Base-by-base conservation (phyloP, 2,329 filamentous ascomycete species). In the Zarea fungicola region DNA sequence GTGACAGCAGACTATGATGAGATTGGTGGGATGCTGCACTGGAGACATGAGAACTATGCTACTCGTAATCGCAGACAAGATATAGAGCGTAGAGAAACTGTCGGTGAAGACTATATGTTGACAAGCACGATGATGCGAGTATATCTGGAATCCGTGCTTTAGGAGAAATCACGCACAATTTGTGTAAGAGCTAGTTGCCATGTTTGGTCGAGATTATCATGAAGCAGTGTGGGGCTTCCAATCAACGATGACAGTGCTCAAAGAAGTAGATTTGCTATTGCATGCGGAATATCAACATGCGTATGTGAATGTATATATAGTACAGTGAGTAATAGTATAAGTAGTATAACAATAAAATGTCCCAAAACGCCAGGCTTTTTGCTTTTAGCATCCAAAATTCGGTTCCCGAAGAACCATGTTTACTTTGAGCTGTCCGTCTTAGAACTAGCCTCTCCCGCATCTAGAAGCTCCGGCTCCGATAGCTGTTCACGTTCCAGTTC, bases 1-100 rank as follows among this genome's bases (percentile, higher is more conserved):
- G 67, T 95, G 89, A 63, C 89, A 91, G 71, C 89, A 93, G 43
- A 95, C 85, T 41, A 95, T 70, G 44, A 95, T 80, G 10, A 95
- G 75, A 55, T 87, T 76, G 5, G 65, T 66, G 23, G 70, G 67
- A n/a, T n/a, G n/a, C n/a, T n/a, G n/a, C n/a, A n/a, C n/a, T n/a
- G n/a, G n/a, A n/a, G n/a, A n/a, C n/a, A n/a, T n/a, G n/a, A n/a
- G n/a, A n/a, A n/a, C n/a, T n/a, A n/a, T n/a, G n/a, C n/a, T n/a
- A n/a, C n/a, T n/a, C n/a, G n/a, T n/a, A n/a, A n/a, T n/a, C n/a
- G n/a, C n/a, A n/a, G n/a, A n/a, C n/a, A n/a, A n/a, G n/a, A n/a
- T n/a, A n/a, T n/a, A n/a, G n/a, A n/a, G n/a, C n/a, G n/a, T n/a
- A n/a, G n/a, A n/a, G n/a, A n/a, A n/a, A n/a, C n/a, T n/a, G n/a